Evolutionary conservation across 2,329 filamentous ascomycete species (phyloP).

Genomic region (Exophiala phaeomuriformis): DNA sequence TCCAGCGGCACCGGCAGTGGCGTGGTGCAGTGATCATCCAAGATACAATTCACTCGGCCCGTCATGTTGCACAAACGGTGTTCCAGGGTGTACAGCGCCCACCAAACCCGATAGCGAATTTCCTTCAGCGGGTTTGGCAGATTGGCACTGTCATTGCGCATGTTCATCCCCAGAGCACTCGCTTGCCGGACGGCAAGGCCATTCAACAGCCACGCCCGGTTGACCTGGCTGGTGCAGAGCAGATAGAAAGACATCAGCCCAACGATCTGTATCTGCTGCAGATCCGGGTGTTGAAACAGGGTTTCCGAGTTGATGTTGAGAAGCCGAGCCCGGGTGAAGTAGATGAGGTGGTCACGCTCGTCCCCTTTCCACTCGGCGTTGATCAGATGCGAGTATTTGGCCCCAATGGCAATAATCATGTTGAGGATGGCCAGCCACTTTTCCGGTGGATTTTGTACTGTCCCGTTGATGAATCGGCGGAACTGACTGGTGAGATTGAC

Average conservation of each 20-base stretch:
- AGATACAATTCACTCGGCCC: slow-evolving; percentile 39
- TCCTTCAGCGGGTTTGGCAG: slow-evolving; percentile 38
- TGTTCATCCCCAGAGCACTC: slow-evolving; percentile 39
- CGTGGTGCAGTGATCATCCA: slow-evolving; percentile 38
- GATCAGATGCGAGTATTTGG: slow-evolving; percentile 38
- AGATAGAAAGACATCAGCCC: slow-evolving; percentile 40
- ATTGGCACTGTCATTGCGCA: slow-evolving; percentile 36
- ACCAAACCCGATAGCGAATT: slow-evolving; percentile 42
- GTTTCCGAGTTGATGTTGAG: slow-evolving; percentile 39
- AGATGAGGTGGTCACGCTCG: slow-evolving; percentile 39
- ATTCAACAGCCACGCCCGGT: slow-evolving; percentile 39
- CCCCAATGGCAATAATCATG: slow-evolving; percentile 41
- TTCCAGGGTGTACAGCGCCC: slow-evolving; percentile 40
- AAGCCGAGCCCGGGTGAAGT: slow-evolving; percentile 39
- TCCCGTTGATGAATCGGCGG: slow-evolving; percentile 30
- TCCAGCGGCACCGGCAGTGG: slow-evolving; percentile 38
- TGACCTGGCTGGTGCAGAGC: slow-evolving; percentile 38
- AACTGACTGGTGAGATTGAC: slow-evolving; percentile 38
- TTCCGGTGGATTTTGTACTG: slow-evolving; percentile 31
- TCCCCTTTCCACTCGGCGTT: slow-evolving; percentile 39
- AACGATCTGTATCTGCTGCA: slow-evolving; percentile 42
- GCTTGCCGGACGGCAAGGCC: slow-evolving; percentile 39
- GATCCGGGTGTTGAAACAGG: slow-evolving; percentile 39
- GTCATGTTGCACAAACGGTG: slow-evolving; percentile 42
- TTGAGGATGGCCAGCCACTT: slow-evolving; percentile 43